Base-by-base conservation (phyloP, 768 basidiomycete species). In the Boletus insuetus region DNA sequence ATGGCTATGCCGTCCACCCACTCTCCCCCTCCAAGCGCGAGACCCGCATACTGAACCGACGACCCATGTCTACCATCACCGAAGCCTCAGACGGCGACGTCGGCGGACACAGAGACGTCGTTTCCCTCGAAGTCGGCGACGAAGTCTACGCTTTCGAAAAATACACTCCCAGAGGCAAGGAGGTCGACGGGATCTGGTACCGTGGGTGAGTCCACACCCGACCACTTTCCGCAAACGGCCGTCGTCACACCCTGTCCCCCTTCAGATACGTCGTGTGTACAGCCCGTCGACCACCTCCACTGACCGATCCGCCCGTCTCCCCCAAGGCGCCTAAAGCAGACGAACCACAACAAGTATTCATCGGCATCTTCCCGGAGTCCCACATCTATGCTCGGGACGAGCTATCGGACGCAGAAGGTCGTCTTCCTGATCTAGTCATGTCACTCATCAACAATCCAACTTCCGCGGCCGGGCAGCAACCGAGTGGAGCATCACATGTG, bases 61-160 rank as follows among this genome's bases (percentile, higher is more conserved):
- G 74, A 2, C 69, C 69, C 58, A 58, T 71, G 60, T 77, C 80
- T 29, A 72, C 73, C 3, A 76, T 74, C 48, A 80, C 78, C 4
- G 78, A 79, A 51, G 71, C 58, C 20, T 77, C 79, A 3, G 79
- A 80, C 19, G 86, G 85, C 50, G 87, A 88, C 40, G 78, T 84
- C 37, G 75, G 80, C 39, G 78, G 82, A 0, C 80, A 86, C 73
- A 79, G 83, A 51, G 89, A 91, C 58, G 86, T 91, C 22, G 91
- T 93, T 34, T 81, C 87, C 7, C 81, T 98, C 53, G 94, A 97
- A 62, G 89, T 98, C 29, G 96, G 96, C 45, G 95, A 97, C 71
- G 95, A 98, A 68, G 86, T 98, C 34, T 98, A 98, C 73, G 94
- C 94, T 17, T 98, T 98, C 65, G 96, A 98, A 75, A 87, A 87